Base-by-base conservation (phyloP, 352 stramenopile species). In the Aphanomyces euteiches region DNA sequence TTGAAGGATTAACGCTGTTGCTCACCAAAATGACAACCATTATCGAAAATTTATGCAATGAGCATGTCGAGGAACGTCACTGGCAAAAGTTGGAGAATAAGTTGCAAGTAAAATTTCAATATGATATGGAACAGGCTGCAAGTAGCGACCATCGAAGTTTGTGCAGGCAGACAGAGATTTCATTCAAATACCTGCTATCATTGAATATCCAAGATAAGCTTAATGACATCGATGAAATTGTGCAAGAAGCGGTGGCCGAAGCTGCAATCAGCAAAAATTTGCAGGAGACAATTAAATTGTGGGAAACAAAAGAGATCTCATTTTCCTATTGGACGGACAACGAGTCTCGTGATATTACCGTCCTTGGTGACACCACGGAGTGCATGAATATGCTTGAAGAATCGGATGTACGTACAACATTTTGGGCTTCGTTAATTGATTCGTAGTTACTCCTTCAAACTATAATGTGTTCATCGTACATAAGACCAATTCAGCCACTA, bases 71-170 rank as follows among this genome's bases (percentile, higher is more conserved):
- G 41, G 79, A 87, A 21, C 80, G 82, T 5, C 84, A 92, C 64
- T 92, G 84, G 84, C 81, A 72, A 2, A 90, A 90, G 50, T 72
- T 92, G 0, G 84, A 92, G 58, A 73, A 88, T 73, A 92, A 89
- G 58, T 75, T 90, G 72, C 69, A 81, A 15, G 87, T 78, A 15
- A 79, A 68, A 0, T 82, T 90, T 19, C 1, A 69, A 56, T 28
- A 47, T 39, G 17, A 65, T 45, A 19, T 64, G 3, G 17, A 67
- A 66, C 1, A 38, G 57, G 39, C 17, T 47, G 54, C 47, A 5
- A 17, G 34, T 5, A 58, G 41, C 3, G 48, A 90, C 0, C 75
- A 84, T 50, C 59, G 88, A 0, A 76, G 83, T 7, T 41, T 91
- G 10, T 67, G 76, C 1, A 79, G 88, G n/a, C 59, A 67, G 5